Evolutionary conservation across 345 rosid genomes (phyloP), one percentile per base, ranked within the genome.

Genomic region (Boechera divaricarpa): DNA sequence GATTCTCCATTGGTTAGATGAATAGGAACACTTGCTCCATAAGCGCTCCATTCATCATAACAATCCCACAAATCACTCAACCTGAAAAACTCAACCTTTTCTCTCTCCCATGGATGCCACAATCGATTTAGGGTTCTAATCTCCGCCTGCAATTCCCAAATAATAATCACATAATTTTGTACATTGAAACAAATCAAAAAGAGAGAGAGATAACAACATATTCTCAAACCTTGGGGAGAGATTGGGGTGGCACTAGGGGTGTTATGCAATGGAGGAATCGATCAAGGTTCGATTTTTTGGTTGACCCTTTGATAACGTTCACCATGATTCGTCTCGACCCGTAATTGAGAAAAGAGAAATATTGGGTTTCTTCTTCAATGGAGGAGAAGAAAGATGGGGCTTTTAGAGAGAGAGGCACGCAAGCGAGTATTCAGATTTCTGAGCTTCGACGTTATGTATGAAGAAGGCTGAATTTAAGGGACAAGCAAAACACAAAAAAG

Each of bases 1-100:
- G 93, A 86, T 42, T 79, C 79, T 21, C 83, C 86, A 77, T 85
- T 82, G 84, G 78, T 66, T 53, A 87, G 6, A 60, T 63, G 80
- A 79, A 95, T 82, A 52, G 99, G 99, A 51, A 95, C 98, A 4
- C 98, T 97, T 18, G 97, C 99, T 54, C 99, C 99, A 78, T 95
- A 95, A 15, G 97, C 98, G 66, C 99, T 95, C 99, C 99, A 95
- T 86, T 95, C 98, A 82, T 92, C 94, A 28, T 84, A 95, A 75
- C 93, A 86, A 70, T 74, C 86, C 99, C 99, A 95, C 15, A 95
- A 87, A 88, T 92, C 98, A 79, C 84, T 76, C 77, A 95, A 76
- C 57, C 87, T 89, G 73, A 92, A 95, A 80, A 83, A 95, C 67
- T 92, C 97, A n/a, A 95, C 88, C 68, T 82, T 86, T 69, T 95